Conservation (phyloP, 345 rosid genomes). For the Raphanus raphanistrum region DNA sequence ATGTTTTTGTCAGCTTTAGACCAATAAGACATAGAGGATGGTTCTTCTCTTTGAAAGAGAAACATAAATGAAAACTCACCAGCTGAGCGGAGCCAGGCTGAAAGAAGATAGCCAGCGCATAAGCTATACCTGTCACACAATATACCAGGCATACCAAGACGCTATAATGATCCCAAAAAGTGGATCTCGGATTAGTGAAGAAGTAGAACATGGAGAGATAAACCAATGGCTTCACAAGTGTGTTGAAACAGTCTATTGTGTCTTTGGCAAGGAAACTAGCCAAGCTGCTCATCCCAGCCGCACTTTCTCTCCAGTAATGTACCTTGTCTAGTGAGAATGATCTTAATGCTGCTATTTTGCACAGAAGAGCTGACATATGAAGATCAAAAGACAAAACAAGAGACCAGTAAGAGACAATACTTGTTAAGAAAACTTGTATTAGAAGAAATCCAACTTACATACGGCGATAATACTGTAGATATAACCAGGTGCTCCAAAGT, state of each 20-base stretch:
- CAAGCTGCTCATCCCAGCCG: constrained; percentile 88
- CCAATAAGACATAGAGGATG: background rate
- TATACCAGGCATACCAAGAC: constrained; percentile 91
- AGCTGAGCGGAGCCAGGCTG: constrained; percentile 86
- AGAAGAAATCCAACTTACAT: constrained; percentile 55
- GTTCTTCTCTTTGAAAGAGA: background rate
- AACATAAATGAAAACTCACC: constrained; percentile 50
- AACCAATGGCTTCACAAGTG: constrained; percentile 77
- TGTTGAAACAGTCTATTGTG: constrained; percentile 77
- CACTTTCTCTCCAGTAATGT: constrained; percentile 94
- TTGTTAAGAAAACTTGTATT: background rate
- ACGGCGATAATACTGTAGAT: constrained; percentile 81
- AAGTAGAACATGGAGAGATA: constrained; percentile 90
- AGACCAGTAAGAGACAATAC: background rate
- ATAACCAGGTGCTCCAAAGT: constrained; percentile 74
- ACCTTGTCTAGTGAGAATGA: constrained; percentile 84
- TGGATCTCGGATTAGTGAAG: constrained; percentile 88
- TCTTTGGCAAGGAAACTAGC: constrained; percentile 97
- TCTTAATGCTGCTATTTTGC: constrained; percentile 90
- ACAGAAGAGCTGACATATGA: constrained; percentile 73
- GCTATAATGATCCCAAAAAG: constrained; percentile 68
- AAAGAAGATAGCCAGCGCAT: constrained; percentile 77
- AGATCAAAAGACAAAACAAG: background rate
- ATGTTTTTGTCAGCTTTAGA: constrained; percentile 22
- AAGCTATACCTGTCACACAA: constrained; percentile 93